Conservation (phyloP, 345 rosid genomes). For the Hibiscus syriacus region DNA sequence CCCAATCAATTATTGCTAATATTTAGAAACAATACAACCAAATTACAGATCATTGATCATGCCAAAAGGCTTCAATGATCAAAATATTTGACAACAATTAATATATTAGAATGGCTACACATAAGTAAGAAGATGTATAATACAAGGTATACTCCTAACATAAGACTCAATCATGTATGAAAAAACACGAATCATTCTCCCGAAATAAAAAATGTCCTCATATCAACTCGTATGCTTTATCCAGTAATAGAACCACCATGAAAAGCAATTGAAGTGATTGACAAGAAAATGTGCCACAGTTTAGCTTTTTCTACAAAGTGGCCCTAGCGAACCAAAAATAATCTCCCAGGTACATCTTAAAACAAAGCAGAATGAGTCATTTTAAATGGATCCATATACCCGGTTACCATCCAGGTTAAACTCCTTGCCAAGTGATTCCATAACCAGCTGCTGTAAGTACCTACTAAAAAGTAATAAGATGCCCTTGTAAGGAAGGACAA, state of each 20-base stretch:
- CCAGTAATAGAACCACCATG: not conserved
- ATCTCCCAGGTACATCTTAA: constrained; percentile 5
- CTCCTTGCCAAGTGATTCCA: constrained; percentile 99
- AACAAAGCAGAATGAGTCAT: not conserved
- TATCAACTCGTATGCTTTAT: not conserved
- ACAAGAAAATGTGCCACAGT: not conserved
- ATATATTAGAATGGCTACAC: not conserved
- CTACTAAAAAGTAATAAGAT: constrained; percentile 86
- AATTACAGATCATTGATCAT: not conserved
- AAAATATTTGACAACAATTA: not conserved
- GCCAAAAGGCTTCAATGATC: not conserved
- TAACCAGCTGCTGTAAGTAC: constrained; percentile 92
- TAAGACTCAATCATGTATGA: not conserved
- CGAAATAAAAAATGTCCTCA: not conserved
- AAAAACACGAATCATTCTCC: not conserved
- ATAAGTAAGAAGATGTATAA: not conserved
- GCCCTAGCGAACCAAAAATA: not conserved
- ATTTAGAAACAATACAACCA: not conserved
- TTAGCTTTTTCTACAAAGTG: not conserved
- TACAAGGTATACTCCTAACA: not conserved
- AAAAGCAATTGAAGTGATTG: not conserved
- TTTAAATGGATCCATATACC: constrained; percentile 37
- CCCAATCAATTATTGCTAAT: not conserved
- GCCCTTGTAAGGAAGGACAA: constrained; percentile 96
- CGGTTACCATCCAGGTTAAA: constrained; percentile 88